Percentiles rank a stretch among this genome's conserved stretches.
phyloP scores from a whole-genome alignment of 192 early-diverging fungal species.

The Tieghemiomyces parasiticus region DNA sequence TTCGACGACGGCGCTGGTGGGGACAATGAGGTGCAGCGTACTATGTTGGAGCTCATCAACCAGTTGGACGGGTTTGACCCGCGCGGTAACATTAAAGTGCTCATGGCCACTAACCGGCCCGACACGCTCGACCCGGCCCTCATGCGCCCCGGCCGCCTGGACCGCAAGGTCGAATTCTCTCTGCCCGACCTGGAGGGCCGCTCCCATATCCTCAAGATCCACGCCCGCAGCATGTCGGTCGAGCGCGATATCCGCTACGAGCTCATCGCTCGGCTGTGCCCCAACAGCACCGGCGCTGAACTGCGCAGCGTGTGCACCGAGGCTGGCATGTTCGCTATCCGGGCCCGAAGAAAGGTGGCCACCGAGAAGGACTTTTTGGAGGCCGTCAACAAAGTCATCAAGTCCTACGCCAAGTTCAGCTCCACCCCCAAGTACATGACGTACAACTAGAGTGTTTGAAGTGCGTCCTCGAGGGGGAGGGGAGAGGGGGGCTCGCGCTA shows the following conservation, averaged over 20 bases:
- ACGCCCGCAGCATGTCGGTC: constrained; percentile 96
- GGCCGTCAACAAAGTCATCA: constrained; percentile 99
- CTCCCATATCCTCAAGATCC: constrained; percentile 96
- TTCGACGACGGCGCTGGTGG: constrained; percentile 98
- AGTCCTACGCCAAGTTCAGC: constrained; percentile 96
- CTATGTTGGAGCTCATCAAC: constrained; percentile 99
- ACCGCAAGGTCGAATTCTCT: constrained; percentile 96
- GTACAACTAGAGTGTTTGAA: constrained; percentile 47
- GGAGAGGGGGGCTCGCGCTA: not conserved
- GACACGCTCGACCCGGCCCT: constrained; percentile 98
- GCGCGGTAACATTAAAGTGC: constrained; percentile 97
- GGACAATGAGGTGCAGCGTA: constrained; percentile 99
- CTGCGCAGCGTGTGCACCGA: constrained; percentile 98
- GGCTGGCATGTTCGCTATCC: constrained; percentile 99
- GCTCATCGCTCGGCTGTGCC: constrained; percentile 92
- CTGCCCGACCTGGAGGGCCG: constrained; percentile 92
- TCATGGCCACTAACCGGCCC: constrained; percentile 98
- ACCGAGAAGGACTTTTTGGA: constrained; percentile 99
- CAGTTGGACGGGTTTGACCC: constrained; percentile 99
- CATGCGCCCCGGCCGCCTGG: constrained; percentile 92
- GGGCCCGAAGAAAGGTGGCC: constrained; percentile 93
- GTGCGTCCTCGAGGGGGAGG: not conserved
- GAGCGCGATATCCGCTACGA: constrained; percentile 99
- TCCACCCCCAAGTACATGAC: constrained; percentile 90
- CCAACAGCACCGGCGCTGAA: constrained; percentile 98